Evolutionary conservation across 2,329 filamentous ascomycete species (phyloP).

Genomic region (Aspergillus carbonarius): DNA sequence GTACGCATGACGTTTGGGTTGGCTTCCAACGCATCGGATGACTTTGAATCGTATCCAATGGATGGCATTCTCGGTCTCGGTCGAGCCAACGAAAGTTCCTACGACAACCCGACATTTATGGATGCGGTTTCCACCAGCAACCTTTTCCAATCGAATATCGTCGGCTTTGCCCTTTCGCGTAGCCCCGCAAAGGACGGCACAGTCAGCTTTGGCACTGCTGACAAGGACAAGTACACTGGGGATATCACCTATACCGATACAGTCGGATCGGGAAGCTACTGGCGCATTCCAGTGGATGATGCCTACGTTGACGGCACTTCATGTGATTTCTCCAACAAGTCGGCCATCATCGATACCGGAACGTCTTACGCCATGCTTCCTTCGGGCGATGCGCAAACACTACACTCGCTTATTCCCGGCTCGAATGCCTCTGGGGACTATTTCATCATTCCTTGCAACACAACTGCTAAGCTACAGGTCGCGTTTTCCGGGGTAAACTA

Average conservation of each 20-base stretch:
- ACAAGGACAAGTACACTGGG: slow-evolving; percentile 66
- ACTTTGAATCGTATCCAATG: slow-evolving; percentile 77
- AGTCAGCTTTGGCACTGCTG: slow-evolving; percentile 71
- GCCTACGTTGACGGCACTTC: slow-evolving; percentile 61
- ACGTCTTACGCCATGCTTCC: slow-evolving; percentile 79
- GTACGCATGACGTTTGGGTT: slow-evolving; percentile 69
- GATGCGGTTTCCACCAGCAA: slow-evolving; percentile 59
- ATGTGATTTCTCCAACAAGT: slow-evolving; percentile 53
- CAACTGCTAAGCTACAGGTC: slow-evolving; percentile 60
- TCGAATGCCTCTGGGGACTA: slow-evolving; percentile 58
- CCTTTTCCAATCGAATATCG: slow-evolving; percentile 63
- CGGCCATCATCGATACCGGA: slow-evolving; percentile 79
- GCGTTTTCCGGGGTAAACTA: slow-evolving; percentile 68
- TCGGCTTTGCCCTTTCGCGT: slow-evolving; percentile 70
- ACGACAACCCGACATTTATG: slow-evolving; percentile 63
- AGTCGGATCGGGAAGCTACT: slow-evolving; percentile 56
- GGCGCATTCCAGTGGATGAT: slow-evolving; percentile 71
- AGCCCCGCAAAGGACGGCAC: slow-evolving; percentile 71
- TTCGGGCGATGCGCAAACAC: slow-evolving; percentile 59
- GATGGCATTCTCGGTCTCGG: slow-evolving; percentile 84
- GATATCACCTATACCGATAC: slow-evolving; percentile 66
- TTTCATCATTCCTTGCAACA: slow-evolving; percentile 73
- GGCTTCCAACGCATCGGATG: slow-evolving; percentile 67
- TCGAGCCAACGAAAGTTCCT: slow-evolving; percentile 55
- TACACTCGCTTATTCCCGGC: slow-evolving; percentile 68